Base-by-base conservation (phyloP, 768 basidiomycete genomes). In the Hygrophorus russula region DNA sequence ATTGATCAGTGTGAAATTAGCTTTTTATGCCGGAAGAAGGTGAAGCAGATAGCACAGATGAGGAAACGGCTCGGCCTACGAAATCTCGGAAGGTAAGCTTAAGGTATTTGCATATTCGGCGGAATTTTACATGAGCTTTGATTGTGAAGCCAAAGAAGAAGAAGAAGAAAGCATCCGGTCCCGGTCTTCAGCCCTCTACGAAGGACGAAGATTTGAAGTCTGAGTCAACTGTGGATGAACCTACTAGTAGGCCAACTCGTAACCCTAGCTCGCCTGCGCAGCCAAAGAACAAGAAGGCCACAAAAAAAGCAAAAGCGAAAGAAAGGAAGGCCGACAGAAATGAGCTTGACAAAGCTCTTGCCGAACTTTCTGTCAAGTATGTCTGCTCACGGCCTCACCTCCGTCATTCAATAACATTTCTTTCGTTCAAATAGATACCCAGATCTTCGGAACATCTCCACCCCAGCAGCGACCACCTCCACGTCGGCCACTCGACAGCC, bases 301-400 rank as follows among this genome's bases (percentile, higher is more conserved):
- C 80, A 54, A 73, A 77, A 58, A 77, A 75, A 49, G 71, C 78
- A 3, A 78, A 80, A 54, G 75, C 72, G 1, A 76, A 76, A 50
- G 71, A 66, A 43, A 79, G 77, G 60, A 81, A 76, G 40, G 73
- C 71, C 0, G 77, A 72, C 11, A 60, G 69, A 43, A 84, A 92
- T 52, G 90, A 97, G 49, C 64, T 98, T 19, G 91, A 96, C 52
- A 69, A 76, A 42, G 91, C 81, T 0, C 67, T 97, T 8, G 83
- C 80, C 1, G 90, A 96, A 53, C 68, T 97, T n/a, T 79, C 82
- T 1, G 48, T 80, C 39, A 82, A 88, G 85, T 86, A 58, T 32
- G 68, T 60, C 32, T 17, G 18, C 12, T n/a, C 8, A 7, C 24
- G 7, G 7, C 7, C 24, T 3, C 4, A 7, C 24, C 20, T 24